Percentiles rank a stretch among this genome's conserved stretches.
phyloP scores from a whole-genome alignment of 768 basidiomycete species.

The Lactarius hatsudake region DNA sequence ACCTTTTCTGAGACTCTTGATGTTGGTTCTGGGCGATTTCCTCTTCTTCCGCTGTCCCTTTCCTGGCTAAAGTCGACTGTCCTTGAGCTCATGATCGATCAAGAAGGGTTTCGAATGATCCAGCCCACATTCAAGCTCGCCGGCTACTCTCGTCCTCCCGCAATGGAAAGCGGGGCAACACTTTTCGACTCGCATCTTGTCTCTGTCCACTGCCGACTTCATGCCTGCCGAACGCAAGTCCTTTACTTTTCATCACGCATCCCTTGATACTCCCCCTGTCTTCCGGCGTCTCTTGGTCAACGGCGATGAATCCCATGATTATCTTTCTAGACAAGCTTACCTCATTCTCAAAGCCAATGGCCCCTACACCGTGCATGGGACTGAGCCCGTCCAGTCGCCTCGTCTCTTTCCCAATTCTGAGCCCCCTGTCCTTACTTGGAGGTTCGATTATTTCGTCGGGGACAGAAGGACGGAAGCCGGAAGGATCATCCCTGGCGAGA shows the following conservation, averaged over 20 bases:
- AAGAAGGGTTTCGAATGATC: constrained; percentile 74
- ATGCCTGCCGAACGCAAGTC: constrained; percentile 54
- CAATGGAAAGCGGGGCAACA: constrained; percentile 10
- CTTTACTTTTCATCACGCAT: constrained; percentile 70
- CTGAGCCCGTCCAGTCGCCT: constrained; percentile 43
- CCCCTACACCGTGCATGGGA: constrained; percentile 70
- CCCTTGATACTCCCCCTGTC: constrained; percentile 64
- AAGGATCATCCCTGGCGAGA: constrained; percentile 57
- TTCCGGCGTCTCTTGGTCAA: constrained; percentile 67
- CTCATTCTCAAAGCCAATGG: constrained; percentile 68
- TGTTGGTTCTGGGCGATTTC: constrained; percentile 9
- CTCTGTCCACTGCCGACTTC: constrained; percentile 60
- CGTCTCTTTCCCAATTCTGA: constrained; percentile 24
- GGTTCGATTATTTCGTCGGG: constrained; percentile 74
- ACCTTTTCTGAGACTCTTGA: not conserved
- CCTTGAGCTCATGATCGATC: constrained; percentile 73
- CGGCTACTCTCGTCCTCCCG: constrained; percentile 42
- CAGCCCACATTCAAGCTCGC: constrained; percentile 56
- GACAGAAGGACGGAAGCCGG: constrained; percentile 52
- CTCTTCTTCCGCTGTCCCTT: constrained; percentile 39
- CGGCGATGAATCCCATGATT: constrained; percentile 67
- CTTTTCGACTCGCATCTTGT: constrained; percentile 36
- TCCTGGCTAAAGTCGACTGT: constrained; percentile 53
- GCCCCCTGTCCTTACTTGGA: constrained; percentile 57
- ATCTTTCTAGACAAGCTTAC: constrained; percentile 71